phyloP scores from a whole-genome alignment of 108 stramenopile species.

The Asterionellopsis glacialis region DNA sequence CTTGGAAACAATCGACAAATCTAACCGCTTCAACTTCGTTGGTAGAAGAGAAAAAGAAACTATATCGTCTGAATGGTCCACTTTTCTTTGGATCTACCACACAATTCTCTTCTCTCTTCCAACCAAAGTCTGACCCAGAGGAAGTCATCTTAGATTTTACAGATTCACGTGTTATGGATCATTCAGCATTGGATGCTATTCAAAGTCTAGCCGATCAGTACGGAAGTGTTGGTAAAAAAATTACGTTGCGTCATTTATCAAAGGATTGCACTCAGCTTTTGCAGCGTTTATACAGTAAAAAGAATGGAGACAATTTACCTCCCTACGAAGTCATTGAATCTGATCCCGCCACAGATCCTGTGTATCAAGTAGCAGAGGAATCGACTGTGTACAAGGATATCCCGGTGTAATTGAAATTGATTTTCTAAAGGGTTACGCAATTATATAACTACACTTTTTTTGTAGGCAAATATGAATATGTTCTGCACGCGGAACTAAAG shows the following conservation, averaged over 20 bases:
- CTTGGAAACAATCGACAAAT: constrained; percentile 60
- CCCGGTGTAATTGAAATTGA: not conserved
- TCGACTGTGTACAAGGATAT: constrained; percentile 18
- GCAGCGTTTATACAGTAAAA: constrained; percentile 16
- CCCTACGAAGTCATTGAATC: constrained; percentile 46
- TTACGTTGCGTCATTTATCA: constrained; percentile 52
- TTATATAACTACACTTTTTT: too few species aligned
- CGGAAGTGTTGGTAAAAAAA: constrained; percentile 49
- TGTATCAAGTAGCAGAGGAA: constrained; percentile 47
- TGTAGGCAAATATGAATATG: too few species aligned
- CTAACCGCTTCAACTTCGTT: constrained; percentile 27
- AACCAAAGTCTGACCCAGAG: constrained; percentile 46
- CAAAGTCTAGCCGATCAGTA: constrained; percentile 54
- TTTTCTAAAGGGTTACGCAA: too few species aligned
- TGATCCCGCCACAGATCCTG: constrained; percentile 33
- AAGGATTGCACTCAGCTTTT: constrained; percentile 43
- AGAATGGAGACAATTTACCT: constrained; percentile 26
- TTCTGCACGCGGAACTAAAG: too few species aligned
- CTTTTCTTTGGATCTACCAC: constrained; percentile 75
- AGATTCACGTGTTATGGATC: constrained; percentile 56
- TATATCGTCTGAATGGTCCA: constrained; percentile 73
- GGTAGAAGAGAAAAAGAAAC: constrained; percentile 20
- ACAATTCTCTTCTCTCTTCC: constrained; percentile 49
- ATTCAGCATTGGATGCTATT: constrained; percentile 72
- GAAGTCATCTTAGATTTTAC: constrained; percentile 76